Evolutionary conservation across 2,329 filamentous ascomycete genomes (phyloP).

Genomic region (Pseudonectria foliicola): DNA sequence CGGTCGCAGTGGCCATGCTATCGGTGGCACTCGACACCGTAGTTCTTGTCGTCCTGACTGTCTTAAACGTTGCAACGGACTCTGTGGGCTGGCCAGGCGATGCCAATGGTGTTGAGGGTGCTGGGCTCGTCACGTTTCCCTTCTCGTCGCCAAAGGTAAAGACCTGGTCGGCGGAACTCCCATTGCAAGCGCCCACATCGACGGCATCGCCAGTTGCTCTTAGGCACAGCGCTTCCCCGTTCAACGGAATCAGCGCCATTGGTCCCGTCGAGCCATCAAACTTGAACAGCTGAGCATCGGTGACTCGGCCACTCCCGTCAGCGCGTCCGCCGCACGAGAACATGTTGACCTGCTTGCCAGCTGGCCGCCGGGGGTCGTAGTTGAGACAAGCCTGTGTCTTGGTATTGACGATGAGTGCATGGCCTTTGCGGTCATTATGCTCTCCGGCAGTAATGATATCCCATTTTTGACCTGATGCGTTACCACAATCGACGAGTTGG

Average conservation of each 20-base stretch:
- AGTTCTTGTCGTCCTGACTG: too few species aligned
- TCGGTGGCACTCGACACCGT: too few species aligned
- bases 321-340: constrained; percentile 54
- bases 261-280: constrained; percentile 37
- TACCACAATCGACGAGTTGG: constrained; percentile 36
- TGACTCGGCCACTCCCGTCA: constrained; percentile 43
- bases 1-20: too few species aligned
- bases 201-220: constrained; percentile 36
- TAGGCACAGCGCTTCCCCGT: constrained; percentile 40
- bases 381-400: constrained; percentile 53
- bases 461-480: constrained; percentile 37
- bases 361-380: constrained; percentile 44
- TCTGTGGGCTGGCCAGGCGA: too few species aligned
- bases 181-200: constrained; percentile 36
- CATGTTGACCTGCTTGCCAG: constrained; percentile 45
- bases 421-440: constrained; percentile 40
- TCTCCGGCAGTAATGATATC: constrained; percentile 42
- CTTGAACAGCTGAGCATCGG: constrained; percentile 45
- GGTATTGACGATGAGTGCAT: constrained; percentile 47
- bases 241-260: constrained; percentile 37
- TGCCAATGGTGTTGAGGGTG: constrained; percentile 8
- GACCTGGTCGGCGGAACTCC: constrained; percentile 32
- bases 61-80: too few species aligned
- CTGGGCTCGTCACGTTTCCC: not conserved
- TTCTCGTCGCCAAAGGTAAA: constrained; percentile 28